Percentiles rank a stretch among this genome's conserved stretches.
Evolutionary conservation across 2,329 filamentous ascomycete species (phyloP).

Genomic region (Tolypocladium paradoxum): DNA sequence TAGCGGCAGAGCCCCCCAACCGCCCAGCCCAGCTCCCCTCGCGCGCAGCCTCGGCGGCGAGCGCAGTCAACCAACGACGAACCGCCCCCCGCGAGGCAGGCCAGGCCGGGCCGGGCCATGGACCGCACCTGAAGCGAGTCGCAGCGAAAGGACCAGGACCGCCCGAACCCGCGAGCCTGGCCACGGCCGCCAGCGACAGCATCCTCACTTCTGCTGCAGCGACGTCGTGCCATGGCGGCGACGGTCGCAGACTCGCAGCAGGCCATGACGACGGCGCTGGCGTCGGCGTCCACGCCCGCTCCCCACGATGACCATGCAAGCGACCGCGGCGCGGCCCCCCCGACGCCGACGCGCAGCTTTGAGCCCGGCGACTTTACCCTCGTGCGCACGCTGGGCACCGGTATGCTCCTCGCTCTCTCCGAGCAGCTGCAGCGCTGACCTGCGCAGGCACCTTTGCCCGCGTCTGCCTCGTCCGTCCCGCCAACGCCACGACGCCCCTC

Average conservation of each 20-base stretch:
- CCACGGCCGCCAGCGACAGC: neutral
- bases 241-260: conserved; percentile 21
- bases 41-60: neutral
- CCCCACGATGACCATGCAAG: no score
- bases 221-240: conserved; percentile 14
- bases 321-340: no score
- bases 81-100: neutral
- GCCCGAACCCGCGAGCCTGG: neutral
- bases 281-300: conserved; percentile 5
- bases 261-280: conserved; percentile 6
- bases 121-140: conserved; percentile 4
- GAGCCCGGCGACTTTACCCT: conserved; percentile 52
- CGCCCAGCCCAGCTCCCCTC: no score
- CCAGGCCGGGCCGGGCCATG: neutral
- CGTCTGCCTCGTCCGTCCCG: conserved; percentile 65
- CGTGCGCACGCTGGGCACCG: conserved; percentile 67
- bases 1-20: neutral
- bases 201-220: neutral
- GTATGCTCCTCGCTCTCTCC: conserved; percentile 24
- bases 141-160: neutral
- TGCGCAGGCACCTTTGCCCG: conserved; percentile 61
- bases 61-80: neutral
- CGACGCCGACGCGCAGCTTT: conserved; percentile 18
- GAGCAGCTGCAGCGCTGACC: neutral
- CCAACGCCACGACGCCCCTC: conserved; percentile 31